Conservation (phyloP, 306 rosid genomes). For the Pterocarpus macrocarpus region DNA sequence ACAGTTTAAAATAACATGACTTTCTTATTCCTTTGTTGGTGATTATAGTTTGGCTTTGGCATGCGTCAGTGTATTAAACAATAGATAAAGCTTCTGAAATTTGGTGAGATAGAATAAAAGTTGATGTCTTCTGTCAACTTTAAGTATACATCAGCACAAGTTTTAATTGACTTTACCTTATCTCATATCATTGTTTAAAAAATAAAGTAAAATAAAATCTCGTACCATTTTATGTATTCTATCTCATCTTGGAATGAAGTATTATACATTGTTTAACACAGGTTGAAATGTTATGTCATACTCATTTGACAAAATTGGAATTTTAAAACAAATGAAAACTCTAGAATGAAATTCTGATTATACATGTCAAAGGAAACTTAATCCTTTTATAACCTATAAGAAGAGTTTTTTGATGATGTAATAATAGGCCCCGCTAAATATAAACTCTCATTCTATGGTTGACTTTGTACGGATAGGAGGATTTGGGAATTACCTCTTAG, state of each 20-base stretch:
- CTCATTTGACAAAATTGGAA: background rate
- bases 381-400: slow-evolving; percentile 21
- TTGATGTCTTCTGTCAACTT: background rate
- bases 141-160: background rate
- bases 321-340: too few species aligned
- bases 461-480: slow-evolving; percentile 55
- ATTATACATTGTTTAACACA: background rate
- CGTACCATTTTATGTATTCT: background rate
- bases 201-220: background rate
- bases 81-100: background rate
- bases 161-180: background rate
- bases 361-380: slow-evolving; percentile 33
- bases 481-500: slow-evolving; percentile 66
- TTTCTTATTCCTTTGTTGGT: background rate
- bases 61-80: background rate
- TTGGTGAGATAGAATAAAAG: background rate
- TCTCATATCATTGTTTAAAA: background rate
- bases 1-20: too few species aligned
- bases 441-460: slow-evolving; percentile 14
- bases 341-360: background rate
- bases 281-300: slow-evolving; percentile 31
- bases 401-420: slow-evolving; percentile 2
- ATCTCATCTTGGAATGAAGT: too few species aligned
- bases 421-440: slow-evolving; percentile 12
- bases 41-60: background rate